phyloP scores from a whole-genome alignment of 2,329 filamentous ascomycete genomes.

The Raffaelea deltoideospora region DNA sequence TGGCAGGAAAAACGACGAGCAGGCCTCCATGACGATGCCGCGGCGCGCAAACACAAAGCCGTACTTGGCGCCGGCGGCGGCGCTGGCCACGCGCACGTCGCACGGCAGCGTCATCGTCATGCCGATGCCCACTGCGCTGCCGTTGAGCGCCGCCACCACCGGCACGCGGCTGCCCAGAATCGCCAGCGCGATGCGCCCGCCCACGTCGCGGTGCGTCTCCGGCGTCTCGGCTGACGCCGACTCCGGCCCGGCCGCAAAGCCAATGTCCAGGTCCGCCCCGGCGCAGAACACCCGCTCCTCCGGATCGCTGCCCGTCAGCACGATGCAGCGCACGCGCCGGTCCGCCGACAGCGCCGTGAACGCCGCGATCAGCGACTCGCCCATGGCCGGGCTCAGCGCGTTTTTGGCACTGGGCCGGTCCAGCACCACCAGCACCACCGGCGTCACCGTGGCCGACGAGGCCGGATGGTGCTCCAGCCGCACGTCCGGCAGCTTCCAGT shows the following conservation, averaged over 20 bases:
- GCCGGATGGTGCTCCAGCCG: slow-evolving; percentile 32
- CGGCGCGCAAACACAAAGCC: slow-evolving; percentile 61
- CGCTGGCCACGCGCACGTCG: slow-evolving; percentile 35
- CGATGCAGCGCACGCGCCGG: slow-evolving; percentile 36
- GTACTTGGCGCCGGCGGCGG: slow-evolving; percentile 45
- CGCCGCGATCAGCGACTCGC: slow-evolving; percentile 39
- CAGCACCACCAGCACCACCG: slow-evolving; percentile 47
- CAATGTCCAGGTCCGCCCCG: slow-evolving; percentile 34
- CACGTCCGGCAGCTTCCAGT: slow-evolving; percentile 26
- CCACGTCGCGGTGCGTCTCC: slow-evolving; percentile 28
- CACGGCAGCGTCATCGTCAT: slow-evolving; percentile 47
- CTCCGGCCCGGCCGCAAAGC: slow-evolving; percentile 11
- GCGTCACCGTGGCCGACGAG: slow-evolving; percentile 38
- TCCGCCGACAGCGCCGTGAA: slow-evolving; percentile 36
- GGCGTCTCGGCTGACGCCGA: too few species aligned
- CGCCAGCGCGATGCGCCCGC: slow-evolving; percentile 37
- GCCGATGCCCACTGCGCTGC: slow-evolving; percentile 43
- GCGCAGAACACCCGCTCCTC: slow-evolving; percentile 39
- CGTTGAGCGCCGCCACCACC: slow-evolving; percentile 42
- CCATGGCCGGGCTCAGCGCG: slow-evolving; percentile 54
- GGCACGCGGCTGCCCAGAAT: slow-evolving; percentile 43
- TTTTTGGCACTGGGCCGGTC: slow-evolving; percentile 52
- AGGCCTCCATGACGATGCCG: slow-evolving; percentile 59
- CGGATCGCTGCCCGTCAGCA: slow-evolving; percentile 36
- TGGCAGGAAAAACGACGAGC: slow-evolving; percentile 56